A percentile compares a stretch with the other conserved stretches of the same genome.
These are phyloP conservation scores for Solanum neorickii DNA, from an alignment of 257 asterid species.

Conservation along the genomic window DNA sequence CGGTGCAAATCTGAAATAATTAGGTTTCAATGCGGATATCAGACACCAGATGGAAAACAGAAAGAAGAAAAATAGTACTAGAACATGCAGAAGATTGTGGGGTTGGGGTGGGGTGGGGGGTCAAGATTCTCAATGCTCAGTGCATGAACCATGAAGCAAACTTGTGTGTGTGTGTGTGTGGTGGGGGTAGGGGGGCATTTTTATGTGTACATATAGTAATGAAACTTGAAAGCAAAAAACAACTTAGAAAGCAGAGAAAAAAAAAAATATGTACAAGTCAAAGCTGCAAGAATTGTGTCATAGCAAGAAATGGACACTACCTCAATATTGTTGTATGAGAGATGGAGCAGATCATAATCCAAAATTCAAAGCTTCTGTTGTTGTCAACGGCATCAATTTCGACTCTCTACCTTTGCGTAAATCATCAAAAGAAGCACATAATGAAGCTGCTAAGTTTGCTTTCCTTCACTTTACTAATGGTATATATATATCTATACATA, in stretches of 20 bases:
- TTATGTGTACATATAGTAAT: not conserved
- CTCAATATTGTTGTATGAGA: slow-evolving; percentile 23
- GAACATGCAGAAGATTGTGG: not conserved
- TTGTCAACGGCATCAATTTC: slow-evolving; percentile 25
- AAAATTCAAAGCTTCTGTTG: slow-evolving; percentile 36
- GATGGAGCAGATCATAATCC: slow-evolving; percentile 39
- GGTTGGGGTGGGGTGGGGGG: not conserved
- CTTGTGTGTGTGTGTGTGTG: not conserved
- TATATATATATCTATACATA: not conserved
- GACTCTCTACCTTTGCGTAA: slow-evolving; percentile 12
- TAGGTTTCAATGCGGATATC: not conserved
- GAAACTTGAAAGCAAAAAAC: not conserved
- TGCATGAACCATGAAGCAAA: not conserved
- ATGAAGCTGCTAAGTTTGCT: slow-evolving; percentile 36
- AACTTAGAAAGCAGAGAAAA: not conserved
- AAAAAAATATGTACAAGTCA: slow-evolving; percentile 21
- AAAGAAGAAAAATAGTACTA: not conserved
- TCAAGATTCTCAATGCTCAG: not conserved
- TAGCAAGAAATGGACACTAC: slow-evolving; percentile 26
- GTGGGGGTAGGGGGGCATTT: too few species aligned
- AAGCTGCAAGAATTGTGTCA: slow-evolving; percentile 40
- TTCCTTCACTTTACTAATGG: slow-evolving; percentile 36
- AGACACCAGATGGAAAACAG: not conserved
- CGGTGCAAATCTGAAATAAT: too few species aligned
- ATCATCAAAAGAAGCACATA: slow-evolving; percentile 33